Base-by-base conservation (phyloP, 257 asterid species). In the Solanum virginianum region DNA sequence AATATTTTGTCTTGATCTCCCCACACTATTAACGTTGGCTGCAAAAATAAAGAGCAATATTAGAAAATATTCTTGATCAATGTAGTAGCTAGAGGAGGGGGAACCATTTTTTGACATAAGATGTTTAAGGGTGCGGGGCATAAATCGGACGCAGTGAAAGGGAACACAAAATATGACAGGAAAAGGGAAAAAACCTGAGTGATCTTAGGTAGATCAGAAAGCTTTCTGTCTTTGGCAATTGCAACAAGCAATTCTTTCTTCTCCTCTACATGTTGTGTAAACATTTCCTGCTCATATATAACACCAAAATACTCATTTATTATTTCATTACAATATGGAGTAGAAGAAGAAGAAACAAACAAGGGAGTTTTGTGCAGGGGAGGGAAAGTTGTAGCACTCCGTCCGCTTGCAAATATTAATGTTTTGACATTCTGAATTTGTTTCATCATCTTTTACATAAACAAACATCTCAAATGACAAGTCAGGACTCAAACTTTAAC, bases 1-100 rank as follows among this genome's bases (percentile, higher is more conserved):
- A 94, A 94, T 59, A 94, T 86, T 47, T 87, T 87, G 87, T 94
- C 97, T 85, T 91, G 87, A 81, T 94, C 97, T 47, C 97, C 97
- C 97, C 95, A 94, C 0, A 94, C 54, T 15, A 94, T 89, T 22
- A 92, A 84, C 7, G 96, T 91, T 74, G 94, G 95, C 96, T 92
- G 94, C 87, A 85, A 12, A 17, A 45, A 63, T 4, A 32, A 32
- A 68, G 49, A 74, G 39, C 54, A 70, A 32, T 10, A 45, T 10
- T 80, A 66, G 29, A 10, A 29, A 56, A 59, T 10, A 5, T 2
- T 9, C 1, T 13, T 49, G 1, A 32, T 49, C 20, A 82, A 63
- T 75, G 77, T 68, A 26, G 8, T 59, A 36, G 39, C 39, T 36
- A 4, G 6, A 36, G 39, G 39, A 4, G 39, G 39, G 39, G 39